A percentile compares a stretch with the other conserved stretches of the same genome.
phyloP scores from a whole-genome alignment of 2,329 filamentous ascomycete species.

The Colletotrichum karsti region DNA sequence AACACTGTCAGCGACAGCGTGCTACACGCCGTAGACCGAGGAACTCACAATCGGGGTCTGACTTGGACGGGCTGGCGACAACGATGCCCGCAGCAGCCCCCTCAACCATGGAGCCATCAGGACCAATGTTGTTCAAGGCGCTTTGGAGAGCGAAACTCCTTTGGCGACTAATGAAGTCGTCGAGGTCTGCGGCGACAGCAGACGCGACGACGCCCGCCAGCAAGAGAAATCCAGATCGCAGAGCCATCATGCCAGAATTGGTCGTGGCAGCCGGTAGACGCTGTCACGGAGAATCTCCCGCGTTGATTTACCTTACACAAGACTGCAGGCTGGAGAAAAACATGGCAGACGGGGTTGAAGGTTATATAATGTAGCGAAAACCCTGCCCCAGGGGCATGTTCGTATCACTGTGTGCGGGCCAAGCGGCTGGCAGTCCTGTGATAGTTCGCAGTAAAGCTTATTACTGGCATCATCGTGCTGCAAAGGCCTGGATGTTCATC shows the following conservation, averaged over 20 bases:
- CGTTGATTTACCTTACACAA: no score
- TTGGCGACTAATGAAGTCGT: slow-evolving; percentile 51
- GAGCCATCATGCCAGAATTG: background rate
- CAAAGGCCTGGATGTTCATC: slow-evolving; percentile 15
- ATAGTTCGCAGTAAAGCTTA: background rate
- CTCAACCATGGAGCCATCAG: slow-evolving; percentile 53
- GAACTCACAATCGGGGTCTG: slow-evolving; percentile 59
- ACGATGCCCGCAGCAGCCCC: slow-evolving; percentile 60
- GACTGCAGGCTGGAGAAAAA: no score
- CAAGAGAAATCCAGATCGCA: background rate
- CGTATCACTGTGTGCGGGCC: no score
- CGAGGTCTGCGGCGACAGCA: slow-evolving; percentile 13
- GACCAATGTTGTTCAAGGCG: slow-evolving; percentile 63
- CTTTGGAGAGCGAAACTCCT: slow-evolving; percentile 57
- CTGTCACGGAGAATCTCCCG: no score
- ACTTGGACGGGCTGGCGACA: slow-evolving; percentile 63
- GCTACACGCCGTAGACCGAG: background rate
- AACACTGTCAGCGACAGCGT: background rate
- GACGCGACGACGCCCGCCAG: slow-evolving; percentile 2
- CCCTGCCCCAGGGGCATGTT: no score
- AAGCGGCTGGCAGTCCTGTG: background rate
- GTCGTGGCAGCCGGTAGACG: no score
- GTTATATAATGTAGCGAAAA: no score
- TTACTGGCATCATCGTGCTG: slow-evolving; percentile 12
- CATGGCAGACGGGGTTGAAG: no score